phyloP scores from a whole-genome alignment of 129 eudicot species.

The Chrysanthemum makinoi region DNA sequence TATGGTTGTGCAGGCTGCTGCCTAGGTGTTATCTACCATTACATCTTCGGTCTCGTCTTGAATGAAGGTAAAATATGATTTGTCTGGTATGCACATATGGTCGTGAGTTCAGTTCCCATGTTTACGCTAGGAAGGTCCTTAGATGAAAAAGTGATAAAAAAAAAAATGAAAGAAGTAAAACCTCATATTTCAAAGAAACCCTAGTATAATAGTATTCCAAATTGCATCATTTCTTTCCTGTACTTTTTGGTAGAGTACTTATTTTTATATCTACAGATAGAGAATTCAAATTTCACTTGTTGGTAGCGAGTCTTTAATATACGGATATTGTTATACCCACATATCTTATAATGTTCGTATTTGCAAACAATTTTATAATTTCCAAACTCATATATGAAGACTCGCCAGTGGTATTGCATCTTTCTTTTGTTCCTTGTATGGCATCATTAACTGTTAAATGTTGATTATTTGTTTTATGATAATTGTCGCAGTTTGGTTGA shows the following conservation, averaged over 20 bases:
- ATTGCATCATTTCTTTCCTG: no score
- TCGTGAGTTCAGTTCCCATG: no score
- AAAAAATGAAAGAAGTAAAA: no score
- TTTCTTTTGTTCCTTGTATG: not conserved
- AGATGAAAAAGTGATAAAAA: no score
- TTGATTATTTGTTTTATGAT: not conserved
- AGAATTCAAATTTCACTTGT: no score
- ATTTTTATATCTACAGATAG: no score
- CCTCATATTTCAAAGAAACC: no score
- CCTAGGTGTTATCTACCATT: constrained; percentile 30
- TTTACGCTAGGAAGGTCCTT: no score
- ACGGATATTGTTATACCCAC: not conserved
- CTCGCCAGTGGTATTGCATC: not conserved
- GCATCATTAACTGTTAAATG: not conserved
- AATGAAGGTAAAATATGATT: constrained; percentile 32
- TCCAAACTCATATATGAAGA: not conserved
- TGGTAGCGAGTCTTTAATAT: no score
- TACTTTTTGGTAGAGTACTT: no score
- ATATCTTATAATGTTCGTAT: not conserved
- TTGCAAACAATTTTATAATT: not conserved
- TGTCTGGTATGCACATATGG: not conserved
- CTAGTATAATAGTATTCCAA: no score
- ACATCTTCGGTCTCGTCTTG: constrained; percentile 1
- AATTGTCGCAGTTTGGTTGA: constrained; percentile 25
- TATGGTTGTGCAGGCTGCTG: constrained; percentile 39